Evolutionary conservation across 441 rosid genomes (phyloP).

Genomic region (Cnidoscolus chayamansa): DNA sequence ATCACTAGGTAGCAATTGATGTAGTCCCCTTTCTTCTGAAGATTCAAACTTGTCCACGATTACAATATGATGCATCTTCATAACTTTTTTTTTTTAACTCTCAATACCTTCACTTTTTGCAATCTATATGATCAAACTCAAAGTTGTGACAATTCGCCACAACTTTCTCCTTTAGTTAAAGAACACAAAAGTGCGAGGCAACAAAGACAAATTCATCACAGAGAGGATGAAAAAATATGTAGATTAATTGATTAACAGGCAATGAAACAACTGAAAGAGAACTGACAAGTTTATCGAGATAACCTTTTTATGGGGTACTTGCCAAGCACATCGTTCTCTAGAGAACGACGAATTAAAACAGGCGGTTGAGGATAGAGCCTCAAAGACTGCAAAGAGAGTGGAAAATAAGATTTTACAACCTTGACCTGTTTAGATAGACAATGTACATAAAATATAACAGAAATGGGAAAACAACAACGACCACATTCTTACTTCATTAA

Average conservation of each 20-base stretch:
- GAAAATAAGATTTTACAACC: conserved; percentile 19
- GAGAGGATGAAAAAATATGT: not conserved
- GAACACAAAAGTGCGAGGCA: not conserved
- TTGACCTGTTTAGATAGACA: conserved; percentile 11
- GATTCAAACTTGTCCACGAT: no score
- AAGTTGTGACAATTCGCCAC: not conserved
- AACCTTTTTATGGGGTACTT: conserved; percentile 80
- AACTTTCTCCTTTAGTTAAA: not conserved
- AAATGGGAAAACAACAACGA: not conserved
- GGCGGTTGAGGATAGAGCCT: conserved; percentile 99
- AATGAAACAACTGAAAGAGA: no score
- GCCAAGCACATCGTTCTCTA: conserved; percentile 71
- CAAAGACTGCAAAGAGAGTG: conserved; percentile 58
- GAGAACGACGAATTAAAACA: conserved; percentile 87
- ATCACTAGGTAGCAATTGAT: no score
- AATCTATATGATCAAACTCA: no score
- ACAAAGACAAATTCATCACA: not conserved
- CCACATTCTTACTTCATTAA: conserved; percentile 68
- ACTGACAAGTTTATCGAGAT: not conserved
- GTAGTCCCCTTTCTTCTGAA: no score
- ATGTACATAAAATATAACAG: conserved; percentile 1
- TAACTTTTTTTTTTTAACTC: no score
- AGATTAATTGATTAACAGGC: not conserved
- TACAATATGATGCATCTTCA: no score
- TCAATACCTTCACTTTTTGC: no score